Percentiles rank a stretch among this genome's conserved stretches.
phyloP scores from a whole-genome alignment of 1,284 basidiomycete species.

The Filobasidium uniguttulatum region DNA sequence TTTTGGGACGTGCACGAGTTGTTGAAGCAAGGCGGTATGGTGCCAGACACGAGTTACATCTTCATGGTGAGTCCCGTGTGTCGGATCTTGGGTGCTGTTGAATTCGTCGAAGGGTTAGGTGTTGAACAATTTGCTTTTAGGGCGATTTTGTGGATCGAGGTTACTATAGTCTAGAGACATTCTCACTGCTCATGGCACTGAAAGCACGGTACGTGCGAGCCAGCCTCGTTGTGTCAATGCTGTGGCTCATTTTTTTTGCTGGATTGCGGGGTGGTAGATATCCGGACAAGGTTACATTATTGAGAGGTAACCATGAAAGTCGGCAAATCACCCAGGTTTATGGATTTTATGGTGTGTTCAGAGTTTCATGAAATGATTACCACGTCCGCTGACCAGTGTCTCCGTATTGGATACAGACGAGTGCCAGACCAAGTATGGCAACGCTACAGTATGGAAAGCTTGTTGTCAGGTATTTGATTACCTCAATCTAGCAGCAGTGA shows the following conservation, averaged over 20 bases:
- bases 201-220: conserved; percentile 60
- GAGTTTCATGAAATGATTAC: conserved; percentile 1
- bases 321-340: conserved; percentile 97
- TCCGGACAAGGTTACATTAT: conserved; percentile 77
- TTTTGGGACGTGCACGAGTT: conserved; percentile 92
- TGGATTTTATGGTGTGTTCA: conserved; percentile 74
- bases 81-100: not conserved
- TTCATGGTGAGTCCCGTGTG: conserved; percentile 67
- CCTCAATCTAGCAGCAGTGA: conserved; percentile 77
- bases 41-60: conserved; percentile 84
- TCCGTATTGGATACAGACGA: conserved; percentile 49
- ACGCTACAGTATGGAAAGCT: conserved; percentile 84
- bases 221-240: not conserved
- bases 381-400: not conserved
- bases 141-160: conserved; percentile 97
- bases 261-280: conserved; percentile 52
- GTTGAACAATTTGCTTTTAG: conserved; percentile 36
- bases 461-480: conserved; percentile 93
- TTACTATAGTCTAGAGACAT: conserved; percentile 91
- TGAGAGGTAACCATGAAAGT: conserved; percentile 90
- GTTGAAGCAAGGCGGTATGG: conserved; percentile 71
- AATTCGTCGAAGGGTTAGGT: not conserved
- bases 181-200: conserved; percentile 72
- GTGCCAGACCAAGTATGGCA: conserved; percentile 92
- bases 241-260: no score